These are phyloP conservation scores for Umbelopsis sp. DNA, from an alignment of 192 early-diverging fungal species.

Conservation along the genomic window DNA sequence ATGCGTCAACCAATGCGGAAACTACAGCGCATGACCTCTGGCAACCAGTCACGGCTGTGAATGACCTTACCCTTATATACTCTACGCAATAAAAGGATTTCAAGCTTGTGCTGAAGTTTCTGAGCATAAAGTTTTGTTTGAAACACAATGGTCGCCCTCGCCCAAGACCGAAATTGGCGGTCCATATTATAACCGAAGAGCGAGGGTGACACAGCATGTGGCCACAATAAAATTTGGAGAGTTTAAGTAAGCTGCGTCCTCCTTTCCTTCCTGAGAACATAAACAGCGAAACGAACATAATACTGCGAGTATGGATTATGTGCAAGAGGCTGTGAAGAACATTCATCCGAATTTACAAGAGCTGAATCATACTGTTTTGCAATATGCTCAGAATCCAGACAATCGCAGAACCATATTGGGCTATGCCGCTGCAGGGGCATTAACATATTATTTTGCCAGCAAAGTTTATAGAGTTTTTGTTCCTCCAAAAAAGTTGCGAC, in stretches of 20 bases:
- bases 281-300: not conserved
- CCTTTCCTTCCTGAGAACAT: not conserved
- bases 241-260: not conserved
- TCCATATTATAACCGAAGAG: not conserved
- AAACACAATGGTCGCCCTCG: too few relatives aligned
- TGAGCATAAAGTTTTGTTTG: too few relatives aligned
- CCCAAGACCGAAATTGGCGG: not conserved
- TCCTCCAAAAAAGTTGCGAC: conserved; percentile 1
- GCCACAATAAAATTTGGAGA: not conserved
- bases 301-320: not conserved
- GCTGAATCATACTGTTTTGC: not conserved
- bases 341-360: not conserved
- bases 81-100: not conserved
- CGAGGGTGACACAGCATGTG: conserved; percentile 5
- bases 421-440: not conserved
- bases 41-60: conserved; percentile 1
- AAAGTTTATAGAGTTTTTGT: not conserved
- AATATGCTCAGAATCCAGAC: not conserved
- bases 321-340: not conserved
- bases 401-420: conserved; percentile 10
- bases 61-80: not conserved
- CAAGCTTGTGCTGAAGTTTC: too few relatives aligned
- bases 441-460: not conserved
- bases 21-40: not conserved
- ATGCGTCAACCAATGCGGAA: not conserved